Conservation (phyloP, 768 basidiomycete species). For the Psilocybe sp. region DNA sequence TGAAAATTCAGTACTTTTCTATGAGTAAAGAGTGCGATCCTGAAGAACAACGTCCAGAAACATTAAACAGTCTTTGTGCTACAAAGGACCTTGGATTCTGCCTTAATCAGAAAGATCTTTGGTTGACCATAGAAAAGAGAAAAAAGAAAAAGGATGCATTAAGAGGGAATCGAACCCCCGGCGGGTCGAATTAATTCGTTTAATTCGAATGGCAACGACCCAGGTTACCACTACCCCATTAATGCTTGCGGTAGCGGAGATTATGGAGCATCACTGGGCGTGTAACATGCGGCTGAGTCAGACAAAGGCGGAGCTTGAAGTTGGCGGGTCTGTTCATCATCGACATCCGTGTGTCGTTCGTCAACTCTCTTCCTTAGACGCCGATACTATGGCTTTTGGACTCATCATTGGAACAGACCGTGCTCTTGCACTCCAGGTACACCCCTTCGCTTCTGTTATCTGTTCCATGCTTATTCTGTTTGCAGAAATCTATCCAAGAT, state of each 20-base stretch:
- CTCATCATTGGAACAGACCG: slow-evolving; percentile 79
- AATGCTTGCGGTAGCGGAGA: slow-evolving; percentile 18
- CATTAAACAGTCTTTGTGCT: no score
- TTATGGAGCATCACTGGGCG: not conserved
- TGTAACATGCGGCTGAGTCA: not conserved
- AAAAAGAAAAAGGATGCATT: slow-evolving; percentile 44
- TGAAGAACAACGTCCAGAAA: not conserved
- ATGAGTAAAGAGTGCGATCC: not conserved
- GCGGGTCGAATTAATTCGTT: slow-evolving; percentile 58
- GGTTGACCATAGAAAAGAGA: no score
- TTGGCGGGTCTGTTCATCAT: slow-evolving; percentile 8
- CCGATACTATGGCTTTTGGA: slow-evolving; percentile 63
- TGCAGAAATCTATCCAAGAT: slow-evolving; percentile 74
- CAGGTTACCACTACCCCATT: slow-evolving; percentile 28
- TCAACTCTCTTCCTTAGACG: slow-evolving; percentile 23
- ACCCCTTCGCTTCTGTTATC: slow-evolving; percentile 7
- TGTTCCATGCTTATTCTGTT: slow-evolving; percentile 12
- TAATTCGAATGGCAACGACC: slow-evolving; percentile 18
- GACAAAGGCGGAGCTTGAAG: slow-evolving; percentile 27
- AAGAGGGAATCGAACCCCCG: slow-evolving; percentile 88
- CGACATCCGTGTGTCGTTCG: slow-evolving; percentile 13
- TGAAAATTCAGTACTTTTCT: no score
- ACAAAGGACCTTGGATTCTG: no score
- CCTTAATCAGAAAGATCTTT: no score
- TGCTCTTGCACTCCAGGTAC: slow-evolving; percentile 66